phyloP scores from a whole-genome alignment of 352 stramenopile species.

The Elongisporangium prolatum region DNA sequence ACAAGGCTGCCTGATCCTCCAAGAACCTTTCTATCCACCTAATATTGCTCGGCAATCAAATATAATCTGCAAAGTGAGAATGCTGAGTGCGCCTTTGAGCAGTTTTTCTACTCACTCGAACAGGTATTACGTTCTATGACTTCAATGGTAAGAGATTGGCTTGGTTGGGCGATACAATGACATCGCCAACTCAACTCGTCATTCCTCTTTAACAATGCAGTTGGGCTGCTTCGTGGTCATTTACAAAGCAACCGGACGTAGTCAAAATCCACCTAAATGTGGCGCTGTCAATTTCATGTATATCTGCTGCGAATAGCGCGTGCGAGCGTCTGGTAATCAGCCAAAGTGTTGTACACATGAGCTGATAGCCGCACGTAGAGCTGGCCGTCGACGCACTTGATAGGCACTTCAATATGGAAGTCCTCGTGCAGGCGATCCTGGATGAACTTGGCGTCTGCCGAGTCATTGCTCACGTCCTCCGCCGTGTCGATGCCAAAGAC shows the following conservation, averaged over 20 bases:
- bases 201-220: no score
- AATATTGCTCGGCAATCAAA: not conserved
- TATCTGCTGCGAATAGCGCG: conserved; percentile 7
- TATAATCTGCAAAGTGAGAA: not conserved
- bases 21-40: not conserved
- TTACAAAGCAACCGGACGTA: not conserved
- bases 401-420: conserved; percentile 87
- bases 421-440: conserved; percentile 85
- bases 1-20: not conserved
- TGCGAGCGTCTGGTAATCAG: conserved; percentile 79
- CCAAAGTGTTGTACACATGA: conserved; percentile 90
- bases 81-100: not conserved
- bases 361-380: conserved; percentile 90
- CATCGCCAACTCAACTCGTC: no score
- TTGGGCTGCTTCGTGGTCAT: no score
- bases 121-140: not conserved
- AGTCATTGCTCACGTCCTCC: conserved; percentile 40
- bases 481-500: conserved; percentile 44
- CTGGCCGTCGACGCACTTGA: conserved; percentile 87
- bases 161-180: no score
- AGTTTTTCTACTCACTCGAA: not conserved
- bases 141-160: no score
- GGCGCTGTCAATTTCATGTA: not conserved
- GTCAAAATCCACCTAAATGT: not conserved
- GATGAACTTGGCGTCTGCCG: conserved; percentile 85